Evolutionary conservation across 2,329 filamentous ascomycete species (phyloP).

Genomic region (Fusarium torreyae): DNA sequence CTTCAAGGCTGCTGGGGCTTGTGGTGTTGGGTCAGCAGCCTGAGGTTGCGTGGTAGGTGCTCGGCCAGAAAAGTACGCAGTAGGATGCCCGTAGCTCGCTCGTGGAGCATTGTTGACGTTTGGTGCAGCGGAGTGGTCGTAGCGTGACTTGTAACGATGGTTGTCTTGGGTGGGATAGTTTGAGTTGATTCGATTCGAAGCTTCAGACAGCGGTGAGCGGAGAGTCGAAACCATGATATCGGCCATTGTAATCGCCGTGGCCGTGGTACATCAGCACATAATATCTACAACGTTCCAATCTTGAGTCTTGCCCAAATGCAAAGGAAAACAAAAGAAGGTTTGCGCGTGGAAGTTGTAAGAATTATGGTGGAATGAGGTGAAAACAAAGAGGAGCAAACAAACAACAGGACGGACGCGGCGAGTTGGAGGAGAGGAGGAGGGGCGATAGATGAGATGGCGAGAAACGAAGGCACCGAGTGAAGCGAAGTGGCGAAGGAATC

Average conservation of each 20-base stretch:
- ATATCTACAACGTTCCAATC: constrained; percentile 45
- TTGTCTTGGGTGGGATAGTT: constrained; percentile 50
- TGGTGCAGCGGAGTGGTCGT: constrained; percentile 44
- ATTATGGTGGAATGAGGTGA: constrained; percentile 14
- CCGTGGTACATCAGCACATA: constrained; percentile 55
- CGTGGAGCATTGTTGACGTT: constrained; percentile 31
- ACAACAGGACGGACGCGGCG: constrained; percentile 18
- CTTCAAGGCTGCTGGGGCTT: constrained; percentile 39
- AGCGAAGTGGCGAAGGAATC: constrained; percentile 23
- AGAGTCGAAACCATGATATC: constrained; percentile 52
- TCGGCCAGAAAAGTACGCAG: constrained; percentile 39
- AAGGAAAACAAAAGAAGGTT: constrained; percentile 28
- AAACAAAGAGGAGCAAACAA: constrained; percentile 22
- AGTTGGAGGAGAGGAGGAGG: constrained; percentile 16
- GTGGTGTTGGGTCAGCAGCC: constrained; percentile 37
- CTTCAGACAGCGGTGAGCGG: constrained; percentile 64
- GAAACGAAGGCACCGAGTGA: constrained; percentile 24
- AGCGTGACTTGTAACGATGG: constrained; percentile 52
- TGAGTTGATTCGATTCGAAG: constrained; percentile 64
- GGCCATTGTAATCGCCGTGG: constrained; percentile 51
- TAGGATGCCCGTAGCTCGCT: constrained; percentile 32
- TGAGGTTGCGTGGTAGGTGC: constrained; percentile 28
- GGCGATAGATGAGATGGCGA: constrained; percentile 31
- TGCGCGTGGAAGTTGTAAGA: constrained; percentile 12
- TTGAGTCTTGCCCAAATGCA: constrained; percentile 24